Evolutionary conservation across 1,139 yeast species (phyloP), one percentile per base, ranked within the genome.

Genomic region (Saccharomyces uvarum): DNA sequence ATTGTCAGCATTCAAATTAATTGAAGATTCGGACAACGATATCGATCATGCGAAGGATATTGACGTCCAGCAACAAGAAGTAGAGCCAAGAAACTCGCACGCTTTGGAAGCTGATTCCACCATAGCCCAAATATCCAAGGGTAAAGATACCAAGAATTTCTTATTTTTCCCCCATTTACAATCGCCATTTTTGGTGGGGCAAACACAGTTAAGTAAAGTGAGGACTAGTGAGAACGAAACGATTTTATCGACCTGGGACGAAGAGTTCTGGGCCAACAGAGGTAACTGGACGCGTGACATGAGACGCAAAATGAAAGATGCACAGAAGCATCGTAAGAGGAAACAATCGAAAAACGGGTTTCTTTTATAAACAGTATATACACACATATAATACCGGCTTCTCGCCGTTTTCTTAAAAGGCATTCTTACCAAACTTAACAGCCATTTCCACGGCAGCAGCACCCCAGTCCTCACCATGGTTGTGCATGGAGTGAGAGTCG

Each of bases 361-460:
- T 31, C 50, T 53, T 21, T 29, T 59, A 47, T 55, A 57, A 52
- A 28, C 21, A 19, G 16, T 16, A 46, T 47, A 32, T 29, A 46
- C n/a, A 29, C 13, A 31, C n/a, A 31, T 41, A 42, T 21, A 26
- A 24, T 7, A 28, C 13, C 7, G 47, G 21, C 14, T 16, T 26
- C 24, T 38, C 44, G 11, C 9, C 24, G 14, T 8, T 14, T 33
- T 13, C 26, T 53, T 48, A 57, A 53, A 52, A 51, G 29, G 61
- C 65, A 41, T 57, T 58, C 47, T 61, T 58, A 41, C 70, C 69
- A 53, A 70, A 77, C 59, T 86, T 87, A 47, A 76, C 61, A 9
- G 85, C 84, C 98, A 90, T 91, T 75, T 93, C 99, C 42, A 93
- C 96, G n/a, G 98, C 98, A 57, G 97, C 97, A 49, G 95, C 93